Evolutionary conservation across 2,329 filamentous ascomycete species (phyloP).

Genomic region (Talaromyces sp.): DNA sequence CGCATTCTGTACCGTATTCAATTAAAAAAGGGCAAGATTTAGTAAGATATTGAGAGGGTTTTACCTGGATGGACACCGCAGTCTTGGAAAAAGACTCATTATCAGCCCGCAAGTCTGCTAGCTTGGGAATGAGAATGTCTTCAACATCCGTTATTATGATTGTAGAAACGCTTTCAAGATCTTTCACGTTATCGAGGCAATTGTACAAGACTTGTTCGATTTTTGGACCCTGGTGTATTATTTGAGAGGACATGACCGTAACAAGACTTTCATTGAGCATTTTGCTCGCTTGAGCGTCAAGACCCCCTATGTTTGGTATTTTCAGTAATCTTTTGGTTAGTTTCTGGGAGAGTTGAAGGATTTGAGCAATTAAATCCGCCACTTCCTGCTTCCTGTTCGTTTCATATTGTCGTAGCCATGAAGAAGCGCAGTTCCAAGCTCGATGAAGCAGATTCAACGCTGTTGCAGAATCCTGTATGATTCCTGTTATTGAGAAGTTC

Average conservation of each 20-base stretch:
- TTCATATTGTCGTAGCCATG: constrained; percentile 20
- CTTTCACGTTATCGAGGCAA: constrained; percentile 23
- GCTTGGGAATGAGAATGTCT: constrained; percentile 21
- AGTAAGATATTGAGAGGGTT: background rate
- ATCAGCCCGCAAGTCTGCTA: constrained; percentile 20
- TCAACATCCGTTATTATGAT: constrained; percentile 19
- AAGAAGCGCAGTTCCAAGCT: constrained; percentile 25
- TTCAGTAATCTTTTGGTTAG: constrained; percentile 19
- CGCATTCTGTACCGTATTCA: background rate
- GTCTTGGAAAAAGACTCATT: constrained; percentile 16
- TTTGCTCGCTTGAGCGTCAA: constrained; percentile 23
- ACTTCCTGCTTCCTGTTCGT: constrained; percentile 11
- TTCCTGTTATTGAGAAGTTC: constrained; percentile 17
- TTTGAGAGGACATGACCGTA: constrained; percentile 23
- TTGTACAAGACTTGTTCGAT: constrained; percentile 27
- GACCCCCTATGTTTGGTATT: constrained; percentile 14
- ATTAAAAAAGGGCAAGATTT: background rate
- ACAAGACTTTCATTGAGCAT: constrained; percentile 26
- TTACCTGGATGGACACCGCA: constrained; percentile 30
- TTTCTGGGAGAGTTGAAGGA: constrained; percentile 20
- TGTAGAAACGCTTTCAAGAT: constrained; percentile 16
- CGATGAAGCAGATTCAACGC: constrained; percentile 28
- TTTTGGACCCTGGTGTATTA: constrained; percentile 17
- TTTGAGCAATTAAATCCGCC: constrained; percentile 20
- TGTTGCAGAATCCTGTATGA: constrained; percentile 30